Evolutionary conservation across 805 yeast species (phyloP).

Genomic region (Starmerella bombi): DNA sequence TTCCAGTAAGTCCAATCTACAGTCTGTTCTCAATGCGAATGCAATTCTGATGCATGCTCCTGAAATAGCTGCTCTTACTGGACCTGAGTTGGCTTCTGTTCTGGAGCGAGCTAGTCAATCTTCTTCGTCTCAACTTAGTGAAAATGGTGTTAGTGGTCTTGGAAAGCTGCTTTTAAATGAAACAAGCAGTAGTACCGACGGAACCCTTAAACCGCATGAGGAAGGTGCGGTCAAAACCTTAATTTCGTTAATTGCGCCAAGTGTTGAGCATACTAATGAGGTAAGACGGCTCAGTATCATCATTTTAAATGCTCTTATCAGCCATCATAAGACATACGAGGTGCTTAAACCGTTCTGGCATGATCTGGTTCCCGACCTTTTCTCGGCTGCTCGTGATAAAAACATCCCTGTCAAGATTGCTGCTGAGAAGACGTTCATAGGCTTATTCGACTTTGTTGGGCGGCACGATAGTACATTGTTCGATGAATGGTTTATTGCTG

Average conservation of each 20-base stretch:
- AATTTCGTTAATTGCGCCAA: constrained; percentile 39
- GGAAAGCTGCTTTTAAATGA: constrained; percentile 56
- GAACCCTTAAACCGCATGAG: constrained; percentile 27
- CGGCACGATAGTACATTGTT: constrained; percentile 37
- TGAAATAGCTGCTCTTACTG: constrained; percentile 20
- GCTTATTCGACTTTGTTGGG: constrained; percentile 60
- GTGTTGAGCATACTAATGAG: constrained; percentile 53
- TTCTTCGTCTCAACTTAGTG: constrained; percentile 34
- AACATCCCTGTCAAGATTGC: constrained; percentile 85
- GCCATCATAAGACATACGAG: constrained; percentile 45
- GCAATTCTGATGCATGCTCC: constrained; percentile 25
- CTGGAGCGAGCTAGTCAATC: constrained; percentile 4
- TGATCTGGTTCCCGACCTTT: constrained; percentile 55
- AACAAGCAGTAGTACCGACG: neutral
- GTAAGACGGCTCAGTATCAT: constrained; percentile 69
- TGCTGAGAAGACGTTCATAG: constrained; percentile 78
- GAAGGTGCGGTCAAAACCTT: constrained; percentile 33
- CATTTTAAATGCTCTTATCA: constrained; percentile 51
- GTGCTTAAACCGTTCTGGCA: constrained; percentile 43
- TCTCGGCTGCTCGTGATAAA: constrained; percentile 73
- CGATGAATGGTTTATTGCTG: constrained; percentile 45
- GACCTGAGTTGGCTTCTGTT: constrained; percentile 3
- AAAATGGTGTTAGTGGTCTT: constrained; percentile 62
- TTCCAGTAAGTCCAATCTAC: constrained; percentile 7
- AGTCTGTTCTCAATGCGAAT: constrained; percentile 22